A percentile compares a stretch with the other conserved stretches of the same genome.
Evolutionary conservation across 305 asterid genomes (phyloP).

Genomic region (Fraxinus dipetala): DNA sequence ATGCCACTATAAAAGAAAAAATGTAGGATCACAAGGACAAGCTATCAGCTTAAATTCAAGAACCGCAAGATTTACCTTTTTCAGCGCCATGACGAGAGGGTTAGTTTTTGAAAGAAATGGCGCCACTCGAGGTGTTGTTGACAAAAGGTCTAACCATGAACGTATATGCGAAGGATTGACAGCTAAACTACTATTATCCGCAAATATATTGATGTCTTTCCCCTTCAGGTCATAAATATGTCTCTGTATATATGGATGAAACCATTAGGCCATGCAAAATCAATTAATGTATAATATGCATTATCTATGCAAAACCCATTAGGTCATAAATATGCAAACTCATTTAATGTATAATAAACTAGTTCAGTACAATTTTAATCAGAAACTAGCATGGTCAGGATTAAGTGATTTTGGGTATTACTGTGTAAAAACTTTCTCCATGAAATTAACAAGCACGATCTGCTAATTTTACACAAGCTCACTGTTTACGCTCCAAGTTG

Average conservation of each 20-base stretch:
- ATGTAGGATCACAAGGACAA: neutral
- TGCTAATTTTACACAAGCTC: neutral
- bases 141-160: constrained; percentile 76
- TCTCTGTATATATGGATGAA: constrained; percentile 50
- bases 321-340: neutral
- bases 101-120: constrained; percentile 79
- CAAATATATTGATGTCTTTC: constrained; percentile 58
- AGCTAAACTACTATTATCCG: constrained; percentile 76
- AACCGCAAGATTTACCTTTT: constrained; percentile 48
- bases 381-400: neutral
- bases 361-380: neutral
- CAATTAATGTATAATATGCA: constrained; percentile 15
- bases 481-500: neutral
- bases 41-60: constrained; percentile 12
- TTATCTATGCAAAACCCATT: neutral
- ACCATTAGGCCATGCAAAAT: constrained; percentile 11
- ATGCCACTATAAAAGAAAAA: neutral
- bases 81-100: constrained; percentile 72
- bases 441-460: neutral
- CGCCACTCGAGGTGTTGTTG: constrained; percentile 83
- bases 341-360: neutral
- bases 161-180: constrained; percentile 71
- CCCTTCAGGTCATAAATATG: constrained; percentile 71
- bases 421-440: neutral
- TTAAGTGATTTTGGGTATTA: neutral